Evolutionary conservation across 768 basidiomycete species (phyloP).

Genomic region (Boletellus sp.): DNA sequence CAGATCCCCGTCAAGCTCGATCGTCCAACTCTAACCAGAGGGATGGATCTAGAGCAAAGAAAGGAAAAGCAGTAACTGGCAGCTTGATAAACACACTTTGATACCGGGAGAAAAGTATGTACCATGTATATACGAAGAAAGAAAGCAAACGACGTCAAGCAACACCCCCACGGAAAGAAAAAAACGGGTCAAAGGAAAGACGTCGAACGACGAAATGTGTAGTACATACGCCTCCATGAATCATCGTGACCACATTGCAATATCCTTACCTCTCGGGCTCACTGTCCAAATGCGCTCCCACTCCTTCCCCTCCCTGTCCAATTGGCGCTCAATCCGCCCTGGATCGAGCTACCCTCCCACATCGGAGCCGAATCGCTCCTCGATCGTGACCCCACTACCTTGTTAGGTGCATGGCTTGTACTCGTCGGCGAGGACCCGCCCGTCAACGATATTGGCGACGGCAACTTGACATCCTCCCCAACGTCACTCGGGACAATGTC

Average conservation of each 20-base stretch:
- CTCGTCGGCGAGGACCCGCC: constrained; percentile 11
- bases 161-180: neutral
- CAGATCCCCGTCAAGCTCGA: too few species aligned
- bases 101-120: too few species aligned
- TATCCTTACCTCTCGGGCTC: constrained; percentile 1
- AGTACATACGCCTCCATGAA: neutral
- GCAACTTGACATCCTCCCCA: constrained; percentile 15
- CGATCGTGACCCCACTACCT: constrained; percentile 19
- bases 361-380: constrained; percentile 26
- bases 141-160: neutral
- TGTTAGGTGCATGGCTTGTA: constrained; percentile 13
- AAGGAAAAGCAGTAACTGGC: too few species aligned
- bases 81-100: too few species aligned
- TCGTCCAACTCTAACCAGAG: too few species aligned
- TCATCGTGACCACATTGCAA: neutral
- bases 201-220: constrained; percentile 22
- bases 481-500: constrained; percentile 14
- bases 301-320: constrained; percentile 27
- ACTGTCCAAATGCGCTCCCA: constrained; percentile 27
- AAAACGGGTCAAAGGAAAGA: constrained; percentile 10
- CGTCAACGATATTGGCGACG: constrained; percentile 22
- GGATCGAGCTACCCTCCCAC: constrained; percentile 17
- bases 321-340: constrained; percentile 26
- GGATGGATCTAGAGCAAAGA: too few species aligned
- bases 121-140: neutral